Base-by-base conservation (phyloP, 139 green algal genomes). In the Chlorella sorokiniana region DNA sequence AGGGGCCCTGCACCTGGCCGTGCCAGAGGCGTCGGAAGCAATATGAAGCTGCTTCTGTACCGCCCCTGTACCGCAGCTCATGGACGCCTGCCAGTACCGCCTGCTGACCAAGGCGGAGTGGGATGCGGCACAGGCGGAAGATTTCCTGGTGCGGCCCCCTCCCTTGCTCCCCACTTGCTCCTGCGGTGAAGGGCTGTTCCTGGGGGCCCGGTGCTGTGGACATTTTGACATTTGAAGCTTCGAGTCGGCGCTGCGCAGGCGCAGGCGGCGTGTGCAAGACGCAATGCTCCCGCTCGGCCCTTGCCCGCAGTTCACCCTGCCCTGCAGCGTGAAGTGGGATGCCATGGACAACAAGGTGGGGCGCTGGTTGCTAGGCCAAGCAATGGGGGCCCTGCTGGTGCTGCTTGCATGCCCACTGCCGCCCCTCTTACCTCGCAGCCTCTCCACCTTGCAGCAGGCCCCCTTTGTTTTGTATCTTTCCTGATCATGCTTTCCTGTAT, bases 271-370 rank as follows among this genome's bases (percentile, higher is more conserved):
- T n/a, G n/a, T n/a, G n/a, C n/a, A n/a, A n/a, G n/a, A n/a, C n/a
- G n/a, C n/a, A n/a, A n/a, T n/a, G n/a, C n/a, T n/a, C 33, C 20
- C 8, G 27, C 62, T n/a, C 62, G 25, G 31, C 63, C 40, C 25
- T 38, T 8, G 22, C 7, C 38, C 42, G 45, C 70, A 77, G 54
- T 79, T 79, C 73, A 87, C 81, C 14, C 88, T 94, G 79, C 93
- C 93, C 6, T 86, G 95, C 38, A 83, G 84, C 35, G 90, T 95
- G 14, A 90, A 93, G 59, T 94, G 88, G 89, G 67, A 85, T 6
- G 78, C 86, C 33, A 90, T 94, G 86, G 89, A 94, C 88, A 65
- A 23, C 11, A 59, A 82, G 18, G 77, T 93, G 63, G 67, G 93
- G 7, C 41, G 40, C 10, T 76, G 78, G 51, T 90, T 86, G 72